Percentiles rank a stretch among this genome's conserved stretches.
phyloP scores from a whole-genome alignment of 768 basidiomycete genomes.

The Trametes villosa region DNA sequence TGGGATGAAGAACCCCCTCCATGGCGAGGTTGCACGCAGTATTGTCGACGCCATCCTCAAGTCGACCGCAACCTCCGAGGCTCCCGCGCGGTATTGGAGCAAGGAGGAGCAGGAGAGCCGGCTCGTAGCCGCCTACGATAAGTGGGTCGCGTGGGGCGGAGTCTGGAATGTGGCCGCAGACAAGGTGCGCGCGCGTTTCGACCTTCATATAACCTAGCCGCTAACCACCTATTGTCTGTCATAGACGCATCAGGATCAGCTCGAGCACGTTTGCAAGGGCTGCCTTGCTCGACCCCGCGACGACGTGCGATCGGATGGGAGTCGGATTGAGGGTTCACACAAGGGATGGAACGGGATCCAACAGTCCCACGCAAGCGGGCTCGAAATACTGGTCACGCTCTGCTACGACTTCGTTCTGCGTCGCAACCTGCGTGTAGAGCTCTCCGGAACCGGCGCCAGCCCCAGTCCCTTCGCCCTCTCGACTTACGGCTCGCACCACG shows the following conservation, averaged over 20 bases:
- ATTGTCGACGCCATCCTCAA: not conserved
- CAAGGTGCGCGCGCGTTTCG: slow-evolving; percentile 19
- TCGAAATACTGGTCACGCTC: slow-evolving; percentile 23
- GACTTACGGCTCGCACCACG: slow-evolving; percentile 32
- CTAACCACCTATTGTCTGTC: no score
- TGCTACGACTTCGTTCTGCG: slow-evolving; percentile 31
- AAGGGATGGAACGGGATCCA: slow-evolving; percentile 35
- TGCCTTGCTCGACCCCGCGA: slow-evolving; percentile 28
- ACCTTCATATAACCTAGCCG: no score
- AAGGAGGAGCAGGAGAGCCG: slow-evolving; percentile 24
- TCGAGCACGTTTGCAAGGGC: slow-evolving; percentile 35
- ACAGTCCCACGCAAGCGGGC: slow-evolving; percentile 28
- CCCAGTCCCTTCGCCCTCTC: slow-evolving; percentile 19
- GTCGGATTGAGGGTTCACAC: slow-evolving; percentile 35
- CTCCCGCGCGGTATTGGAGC: slow-evolving; percentile 26
- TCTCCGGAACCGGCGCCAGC: not conserved
- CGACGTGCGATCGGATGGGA: slow-evolving; percentile 33
- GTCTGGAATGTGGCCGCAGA: slow-evolving; percentile 18
- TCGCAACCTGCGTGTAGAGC: slow-evolving; percentile 25
- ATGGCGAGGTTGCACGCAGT: not conserved
- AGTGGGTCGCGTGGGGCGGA: not conserved
- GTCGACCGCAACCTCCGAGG: not conserved
- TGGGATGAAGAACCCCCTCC: not conserved
- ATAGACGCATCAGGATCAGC: slow-evolving; percentile 34
- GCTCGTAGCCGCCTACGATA: slow-evolving; percentile 18